These are phyloP conservation scores for Boletales sp. DNA, from an alignment of 768 basidiomycete genomes.

Conservation along the genomic window DNA sequence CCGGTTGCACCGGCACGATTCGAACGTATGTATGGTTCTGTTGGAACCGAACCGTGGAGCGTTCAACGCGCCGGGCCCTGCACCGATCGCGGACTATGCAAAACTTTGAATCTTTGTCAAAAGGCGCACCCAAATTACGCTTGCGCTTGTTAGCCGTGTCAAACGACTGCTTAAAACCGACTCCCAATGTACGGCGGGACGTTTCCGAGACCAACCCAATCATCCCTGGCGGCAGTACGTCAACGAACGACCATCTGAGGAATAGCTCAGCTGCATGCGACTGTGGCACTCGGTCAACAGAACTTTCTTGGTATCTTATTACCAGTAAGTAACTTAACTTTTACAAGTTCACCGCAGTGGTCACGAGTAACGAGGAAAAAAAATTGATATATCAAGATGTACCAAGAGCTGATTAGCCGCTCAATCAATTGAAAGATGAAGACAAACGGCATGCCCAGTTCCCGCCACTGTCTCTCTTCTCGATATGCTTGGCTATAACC, in stretches of 20 bases:
- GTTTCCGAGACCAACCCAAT: conserved; percentile 6
- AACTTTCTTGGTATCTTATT: neutral
- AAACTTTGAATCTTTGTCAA: neutral
- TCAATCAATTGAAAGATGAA: conserved; percentile 38
- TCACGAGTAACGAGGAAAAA: neutral
- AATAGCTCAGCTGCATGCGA: neutral
- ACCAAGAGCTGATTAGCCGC: conserved; percentile 72
- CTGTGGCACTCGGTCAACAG: neutral
- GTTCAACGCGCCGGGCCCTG: no score
- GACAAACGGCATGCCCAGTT: conserved; percentile 74
- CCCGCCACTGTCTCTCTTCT: conserved; percentile 46
- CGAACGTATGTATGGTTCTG: neutral
- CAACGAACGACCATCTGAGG: neutral
- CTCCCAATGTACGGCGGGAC: neutral
- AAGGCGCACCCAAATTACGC: neutral
- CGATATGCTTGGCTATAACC: conserved; percentile 33
- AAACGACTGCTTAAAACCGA: neutral
- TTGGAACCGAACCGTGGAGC: neutral
- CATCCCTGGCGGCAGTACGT: neutral
- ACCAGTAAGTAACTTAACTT: neutral
- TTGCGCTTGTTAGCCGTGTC: neutral
- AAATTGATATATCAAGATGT: conserved; percentile 27
- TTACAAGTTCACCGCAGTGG: neutral
- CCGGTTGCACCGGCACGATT: conserved; percentile 6
- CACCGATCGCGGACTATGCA: no score